phyloP scores from a whole-genome alignment of 257 asterid species.

The Solanum corneliomulleri region DNA sequence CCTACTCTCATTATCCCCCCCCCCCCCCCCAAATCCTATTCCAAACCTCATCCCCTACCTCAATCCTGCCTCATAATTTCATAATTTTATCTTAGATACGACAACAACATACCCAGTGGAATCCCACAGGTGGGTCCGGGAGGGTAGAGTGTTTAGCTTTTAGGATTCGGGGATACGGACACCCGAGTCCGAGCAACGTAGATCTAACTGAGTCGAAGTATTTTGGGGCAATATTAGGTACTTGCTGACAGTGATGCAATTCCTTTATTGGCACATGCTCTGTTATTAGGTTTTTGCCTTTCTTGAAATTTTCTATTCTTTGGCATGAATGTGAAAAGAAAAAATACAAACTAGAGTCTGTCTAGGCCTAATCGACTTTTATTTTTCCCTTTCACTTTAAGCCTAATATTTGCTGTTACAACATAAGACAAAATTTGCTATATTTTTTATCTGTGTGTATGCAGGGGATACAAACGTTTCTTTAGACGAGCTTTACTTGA shows the following conservation, averaged over 20 bases:
- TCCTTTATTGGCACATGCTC: not conserved
- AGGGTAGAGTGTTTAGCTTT: no score
- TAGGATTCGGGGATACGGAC: no score
- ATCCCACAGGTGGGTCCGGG: no score
- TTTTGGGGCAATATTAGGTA: not conserved
- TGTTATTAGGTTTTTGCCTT: not conserved
- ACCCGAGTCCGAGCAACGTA: no score
- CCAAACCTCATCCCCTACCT: not conserved
- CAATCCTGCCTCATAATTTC: not conserved
- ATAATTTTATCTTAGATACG: no score
- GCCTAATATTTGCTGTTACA: not conserved
- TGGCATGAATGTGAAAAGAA: not conserved
- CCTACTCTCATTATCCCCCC: not conserved
- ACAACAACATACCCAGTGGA: no score
- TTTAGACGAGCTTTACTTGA: slow-evolving; percentile 84
- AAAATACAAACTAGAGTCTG: not conserved
- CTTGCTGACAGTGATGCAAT: not conserved
- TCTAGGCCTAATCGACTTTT: not conserved
- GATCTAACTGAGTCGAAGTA: not conserved
- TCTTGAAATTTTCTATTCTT: not conserved
- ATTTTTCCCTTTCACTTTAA: not conserved
- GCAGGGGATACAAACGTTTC: slow-evolving; percentile 95
- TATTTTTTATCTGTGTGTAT: not conserved
- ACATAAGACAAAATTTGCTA: not conserved
- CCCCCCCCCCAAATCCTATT: not conserved